Evolutionary conservation across 768 basidiomycete species (phyloP), one percentile per base, ranked within the genome.

Genomic region (Pulveroboletus sp.): DNA sequence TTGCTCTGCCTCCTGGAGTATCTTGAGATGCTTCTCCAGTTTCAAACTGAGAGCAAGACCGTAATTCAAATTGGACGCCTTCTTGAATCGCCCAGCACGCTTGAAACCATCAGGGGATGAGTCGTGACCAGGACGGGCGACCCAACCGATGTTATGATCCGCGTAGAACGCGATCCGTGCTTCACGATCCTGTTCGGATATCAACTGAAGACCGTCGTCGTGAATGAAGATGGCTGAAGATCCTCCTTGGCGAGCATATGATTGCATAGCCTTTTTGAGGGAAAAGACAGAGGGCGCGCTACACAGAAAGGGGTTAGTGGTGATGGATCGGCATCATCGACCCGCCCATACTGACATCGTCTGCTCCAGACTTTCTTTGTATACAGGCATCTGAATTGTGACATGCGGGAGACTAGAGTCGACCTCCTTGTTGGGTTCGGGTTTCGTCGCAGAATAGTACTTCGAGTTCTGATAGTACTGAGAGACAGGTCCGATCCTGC

Each of bases 51-150:
- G 58, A 15, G 63, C 68, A 9, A 78, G 71, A 7, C 80, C 89
- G 52, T 86, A 93, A 66, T 94, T 95, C 80, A 94, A 80, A 67
- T 95, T 95, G 27, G 83, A 85, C 2, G 91, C 91, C 65, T 95
- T 95, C 76, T 95, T 95, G 80, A 95, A 95, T 9, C 91, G 78
- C 8, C 93, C 92, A 0, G 86, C 66, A 28, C 73, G 69, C n/a
- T 67, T 71, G 49, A 68, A 68, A 5, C 62, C 68, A 14, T 26
- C 43, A 1, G 54, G 47, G 5, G 57, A 35, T 0, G 53, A 49
- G 0, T 39, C 26, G 8, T 84, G 80, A 47, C 61, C 66, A 0
- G 82, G 82, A 31, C 82, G 73, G 18, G 82, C 78, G 43, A 82
- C 77, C 72, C 77, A 84, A 15, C 76, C 83, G 39, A 83, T 79